Evolutionary conservation across 495 filamentous ascomycete species (phyloP).

Genomic region (Penicillium ucsense): DNA sequence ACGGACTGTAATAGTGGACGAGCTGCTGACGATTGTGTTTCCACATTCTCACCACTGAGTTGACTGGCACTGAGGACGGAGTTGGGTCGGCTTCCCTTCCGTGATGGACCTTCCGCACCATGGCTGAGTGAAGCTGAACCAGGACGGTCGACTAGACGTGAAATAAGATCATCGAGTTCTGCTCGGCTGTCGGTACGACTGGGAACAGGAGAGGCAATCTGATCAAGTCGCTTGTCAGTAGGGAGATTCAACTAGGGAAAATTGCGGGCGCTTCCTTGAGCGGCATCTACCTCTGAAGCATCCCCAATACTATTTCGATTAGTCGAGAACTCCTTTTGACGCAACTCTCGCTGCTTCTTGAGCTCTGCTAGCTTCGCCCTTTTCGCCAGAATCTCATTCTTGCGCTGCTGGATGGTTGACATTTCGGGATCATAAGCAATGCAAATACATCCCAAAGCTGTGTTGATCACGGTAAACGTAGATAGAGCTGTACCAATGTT

Average conservation of each 20-base stretch:
- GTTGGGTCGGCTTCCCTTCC: constrained; percentile 69
- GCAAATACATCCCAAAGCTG: too few species aligned
- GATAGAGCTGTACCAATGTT: constrained; percentile 5
- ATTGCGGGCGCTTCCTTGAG: constrained; percentile 1
- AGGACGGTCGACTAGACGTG: constrained; percentile 65
- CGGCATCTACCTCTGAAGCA: constrained; percentile 37
- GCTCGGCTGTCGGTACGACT: constrained; percentile 59
- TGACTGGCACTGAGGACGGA: constrained; percentile 71
- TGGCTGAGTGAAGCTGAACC: constrained; percentile 63
- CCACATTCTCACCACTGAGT: constrained; percentile 60
- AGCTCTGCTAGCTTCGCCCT: constrained; percentile 91
- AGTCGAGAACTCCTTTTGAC: constrained; percentile 60
- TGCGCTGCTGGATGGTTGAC: constrained; percentile 65
- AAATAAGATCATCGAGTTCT: constrained; percentile 77
- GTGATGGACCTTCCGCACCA: constrained; percentile 51
- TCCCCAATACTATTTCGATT: constrained; percentile 55
- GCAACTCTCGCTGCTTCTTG: constrained; percentile 78
- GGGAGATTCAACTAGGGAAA: constrained; percentile 8
- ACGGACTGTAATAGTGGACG: constrained; percentile 35
- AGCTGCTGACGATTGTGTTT: constrained; percentile 27
- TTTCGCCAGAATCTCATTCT: constrained; percentile 91
- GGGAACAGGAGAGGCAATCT: constrained; percentile 62
- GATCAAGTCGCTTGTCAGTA: constrained; percentile 5
- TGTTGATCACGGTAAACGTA: constrained; percentile 3
- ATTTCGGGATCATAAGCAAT: constrained; percentile 16